A percentile compares a stretch with the other conserved stretches of the same genome.
Evolutionary conservation across 805 yeast genomes (phyloP).

Genomic region (Kodamaea kakaduensis): DNA sequence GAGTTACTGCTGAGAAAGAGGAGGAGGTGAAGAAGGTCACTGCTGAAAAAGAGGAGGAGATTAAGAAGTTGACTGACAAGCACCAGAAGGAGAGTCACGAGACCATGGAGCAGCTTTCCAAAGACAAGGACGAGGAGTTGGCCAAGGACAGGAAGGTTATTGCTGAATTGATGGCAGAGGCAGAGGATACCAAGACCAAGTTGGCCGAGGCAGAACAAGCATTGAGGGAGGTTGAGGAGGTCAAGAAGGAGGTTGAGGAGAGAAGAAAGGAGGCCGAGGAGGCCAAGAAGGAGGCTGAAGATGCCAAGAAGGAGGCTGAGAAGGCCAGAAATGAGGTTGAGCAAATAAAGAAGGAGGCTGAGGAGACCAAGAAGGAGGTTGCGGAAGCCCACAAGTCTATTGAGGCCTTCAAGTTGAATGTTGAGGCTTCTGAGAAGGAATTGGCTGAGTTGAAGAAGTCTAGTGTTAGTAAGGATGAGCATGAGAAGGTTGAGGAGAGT

Average conservation of each 20-base stretch:
- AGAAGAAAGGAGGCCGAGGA: slow-evolving; percentile 2
- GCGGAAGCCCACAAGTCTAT: slow-evolving; percentile 1
- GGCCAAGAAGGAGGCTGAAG: slow-evolving; percentile 6
- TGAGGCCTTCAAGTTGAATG: no score
- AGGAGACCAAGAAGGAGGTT: neutral
- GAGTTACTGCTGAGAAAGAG: slow-evolving; percentile 1
- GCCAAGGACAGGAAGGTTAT: neutral
- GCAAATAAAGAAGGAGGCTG: slow-evolving; percentile 2
- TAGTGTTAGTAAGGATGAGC: neutral
- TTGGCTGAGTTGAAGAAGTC: slow-evolving; percentile 1
- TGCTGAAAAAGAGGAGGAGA: neutral
- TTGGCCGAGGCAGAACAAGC: neutral
- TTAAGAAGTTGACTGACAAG: no score
- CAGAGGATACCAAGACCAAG: slow-evolving; percentile 1
- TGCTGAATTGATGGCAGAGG: neutral
- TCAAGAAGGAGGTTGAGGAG: neutral
- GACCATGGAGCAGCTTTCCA: neutral
- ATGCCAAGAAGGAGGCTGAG: slow-evolving; percentile 3
- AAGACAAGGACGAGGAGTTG: neutral
- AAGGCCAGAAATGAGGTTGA: neutral
- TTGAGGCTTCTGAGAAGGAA: neutral
- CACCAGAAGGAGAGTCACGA: no score
- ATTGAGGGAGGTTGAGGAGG: slow-evolving; percentile 1
- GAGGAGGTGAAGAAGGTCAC: neutral
- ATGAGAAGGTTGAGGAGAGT: neutral